A percentile compares a stretch with the other conserved stretches of the same genome.
Evolutionary conservation across 2,329 filamentous ascomycete species (phyloP).

Genomic region (Drechslerella dactyloides): DNA sequence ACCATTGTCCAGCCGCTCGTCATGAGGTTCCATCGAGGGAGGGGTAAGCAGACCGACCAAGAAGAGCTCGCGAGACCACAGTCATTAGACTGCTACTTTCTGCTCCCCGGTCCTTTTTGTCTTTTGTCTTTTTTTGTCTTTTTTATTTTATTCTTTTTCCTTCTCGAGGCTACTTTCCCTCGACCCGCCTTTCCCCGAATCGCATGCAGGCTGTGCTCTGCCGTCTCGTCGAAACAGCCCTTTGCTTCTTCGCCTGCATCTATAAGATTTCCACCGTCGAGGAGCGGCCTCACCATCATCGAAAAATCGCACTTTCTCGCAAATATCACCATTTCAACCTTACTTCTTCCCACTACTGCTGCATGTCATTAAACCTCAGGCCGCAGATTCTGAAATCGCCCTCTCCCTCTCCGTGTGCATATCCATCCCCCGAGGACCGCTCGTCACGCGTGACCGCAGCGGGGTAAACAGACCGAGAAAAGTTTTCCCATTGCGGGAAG

Average conservation of each 20-base stretch:
- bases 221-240: not conserved
- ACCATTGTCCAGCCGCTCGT: not conserved
- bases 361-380: too few relatives aligned
- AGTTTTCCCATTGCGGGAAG: constrained; percentile 26
- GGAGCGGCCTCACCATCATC: not conserved
- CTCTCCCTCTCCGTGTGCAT: too few relatives aligned
- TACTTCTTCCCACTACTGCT: not conserved
- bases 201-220: not conserved
- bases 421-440: too few relatives aligned
- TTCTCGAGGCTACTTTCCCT: too few relatives aligned
- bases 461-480: constrained; percentile 7
- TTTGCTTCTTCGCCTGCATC: too few relatives aligned
- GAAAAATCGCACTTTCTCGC: not conserved
- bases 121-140: too few relatives aligned
- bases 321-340: not conserved
- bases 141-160: too few relatives aligned
- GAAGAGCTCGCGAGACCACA: too few relatives aligned
- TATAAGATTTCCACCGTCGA: constrained; percentile 1
- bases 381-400: too few relatives aligned
- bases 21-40: not conserved
- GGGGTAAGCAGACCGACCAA: too few relatives aligned
- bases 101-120: too few relatives aligned
- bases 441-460: constrained; percentile 1
- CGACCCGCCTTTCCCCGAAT: constrained; percentile 2
- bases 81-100: too few relatives aligned